Conservation (phyloP, 2,329 filamentous ascomycete species). For the Talaromyces sp. region DNA sequence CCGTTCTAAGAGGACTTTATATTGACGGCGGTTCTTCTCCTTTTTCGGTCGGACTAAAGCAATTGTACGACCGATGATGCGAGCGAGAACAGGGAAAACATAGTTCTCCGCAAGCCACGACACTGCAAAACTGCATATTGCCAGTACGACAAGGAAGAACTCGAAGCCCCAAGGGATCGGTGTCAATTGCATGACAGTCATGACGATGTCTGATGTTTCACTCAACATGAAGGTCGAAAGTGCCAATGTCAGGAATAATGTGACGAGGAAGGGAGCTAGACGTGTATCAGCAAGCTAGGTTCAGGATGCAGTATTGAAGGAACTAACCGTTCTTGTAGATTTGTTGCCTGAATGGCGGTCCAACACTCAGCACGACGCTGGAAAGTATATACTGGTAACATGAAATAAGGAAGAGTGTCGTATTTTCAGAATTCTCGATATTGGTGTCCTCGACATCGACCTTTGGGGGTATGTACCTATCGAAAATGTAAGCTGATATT, state of each 20-base stretch:
- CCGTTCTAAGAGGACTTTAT: slow-evolving; percentile 75
- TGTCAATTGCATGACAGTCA: slow-evolving; percentile 80
- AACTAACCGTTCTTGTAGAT: slow-evolving; percentile 74
- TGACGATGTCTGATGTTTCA: slow-evolving; percentile 67
- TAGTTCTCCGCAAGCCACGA: slow-evolving; percentile 72
- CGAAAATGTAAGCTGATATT: slow-evolving; percentile 25
- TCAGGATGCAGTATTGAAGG: slow-evolving; percentile 1
- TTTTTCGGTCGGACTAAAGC: slow-evolving; percentile 55
- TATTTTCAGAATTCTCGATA: slow-evolving; percentile 90
- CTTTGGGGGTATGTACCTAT: slow-evolving; percentile 73
- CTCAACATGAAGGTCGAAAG: slow-evolving; percentile 79
- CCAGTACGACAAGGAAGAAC: slow-evolving; percentile 68
- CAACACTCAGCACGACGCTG: slow-evolving; percentile 86
- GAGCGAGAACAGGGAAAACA: slow-evolving; percentile 68
- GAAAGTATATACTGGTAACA: slow-evolving; percentile 95
- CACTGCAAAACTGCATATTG: slow-evolving; percentile 64
- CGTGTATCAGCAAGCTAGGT: slow-evolving; percentile 25
- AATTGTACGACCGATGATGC: slow-evolving; percentile 63
- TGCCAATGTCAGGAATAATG: slow-evolving; percentile 66
- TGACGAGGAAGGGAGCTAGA: slow-evolving; percentile 77
- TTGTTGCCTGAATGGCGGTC: slow-evolving; percentile 79
- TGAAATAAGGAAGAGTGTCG: slow-evolving; percentile 80
- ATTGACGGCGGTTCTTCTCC: slow-evolving; percentile 78
- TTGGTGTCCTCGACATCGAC: slow-evolving; percentile 77
- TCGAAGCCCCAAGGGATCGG: slow-evolving; percentile 71